Evolutionary conservation across 192 early-diverging fungal genomes (phyloP).

Genomic region (Ambispora gerdemannii): DNA sequence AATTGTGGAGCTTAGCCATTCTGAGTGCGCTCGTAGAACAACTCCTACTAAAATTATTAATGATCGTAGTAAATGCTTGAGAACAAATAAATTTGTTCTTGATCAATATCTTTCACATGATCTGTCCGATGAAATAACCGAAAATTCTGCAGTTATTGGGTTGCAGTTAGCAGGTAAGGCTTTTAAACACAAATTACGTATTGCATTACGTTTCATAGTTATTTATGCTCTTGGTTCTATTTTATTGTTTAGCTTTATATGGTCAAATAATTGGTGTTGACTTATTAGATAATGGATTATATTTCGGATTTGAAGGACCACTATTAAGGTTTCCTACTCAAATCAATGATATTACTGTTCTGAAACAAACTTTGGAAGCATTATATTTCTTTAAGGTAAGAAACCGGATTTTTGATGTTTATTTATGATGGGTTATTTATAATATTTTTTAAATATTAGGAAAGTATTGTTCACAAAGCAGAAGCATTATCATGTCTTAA

Average conservation of each 20-base stretch:
- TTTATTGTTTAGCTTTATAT: constrained; percentile 22
- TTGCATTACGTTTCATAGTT: constrained; percentile 8
- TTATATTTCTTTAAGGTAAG: constrained; percentile 35
- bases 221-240: constrained; percentile 20
- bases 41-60: constrained; percentile 27
- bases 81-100: constrained; percentile 29
- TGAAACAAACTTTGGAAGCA: constrained; percentile 26
- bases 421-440: constrained; percentile 17
- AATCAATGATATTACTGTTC: constrained; percentile 30
- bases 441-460: constrained; percentile 23
- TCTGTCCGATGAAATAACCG: constrained; percentile 19
- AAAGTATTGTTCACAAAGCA: constrained; percentile 26
- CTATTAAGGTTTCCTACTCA: constrained; percentile 28
- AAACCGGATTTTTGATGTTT: constrained; percentile 14
- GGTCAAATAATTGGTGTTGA: constrained; percentile 27
- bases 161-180: constrained; percentile 25
- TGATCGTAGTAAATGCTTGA: constrained; percentile 27
- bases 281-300: constrained; percentile 30
- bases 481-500: constrained; percentile 22
- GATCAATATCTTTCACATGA: constrained; percentile 24
- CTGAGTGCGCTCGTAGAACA: constrained; percentile 16
- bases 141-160: constrained; percentile 25
- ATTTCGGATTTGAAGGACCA: constrained; percentile 29
- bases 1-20: constrained; percentile 25
- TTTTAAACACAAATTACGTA: constrained; percentile 15